Evolutionary conservation across 2,329 filamentous ascomycete genomes (phyloP), one percentile per base, ranked within the genome.

Genomic region (Epichloe bromicola): DNA sequence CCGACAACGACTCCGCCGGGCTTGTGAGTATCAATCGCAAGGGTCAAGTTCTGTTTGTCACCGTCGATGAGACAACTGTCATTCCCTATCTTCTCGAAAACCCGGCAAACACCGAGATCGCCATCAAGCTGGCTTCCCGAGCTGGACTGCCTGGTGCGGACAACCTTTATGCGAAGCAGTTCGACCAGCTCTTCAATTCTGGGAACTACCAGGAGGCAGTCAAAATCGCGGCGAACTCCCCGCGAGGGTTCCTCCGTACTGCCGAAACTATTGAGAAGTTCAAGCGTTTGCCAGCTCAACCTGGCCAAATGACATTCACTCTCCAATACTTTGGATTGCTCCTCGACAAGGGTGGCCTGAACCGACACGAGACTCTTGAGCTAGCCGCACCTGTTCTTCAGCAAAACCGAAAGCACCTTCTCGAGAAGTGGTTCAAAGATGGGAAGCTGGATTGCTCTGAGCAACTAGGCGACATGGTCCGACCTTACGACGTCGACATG

Each of bases 271-370:
- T 98, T 65, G 90, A 96, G 70, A 84, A 86, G 60, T 94, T 98
- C 74, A 97, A 97, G 79, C 81, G 80, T 51, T 76, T 94, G 15
- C 88, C 88, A 14, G 79, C 83, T 55, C 81, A 86, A 59, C 83
- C 83, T 36, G 88, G 88, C 43, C 86, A 94, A 66, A 88, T 98
- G 71, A 95, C 93, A 1, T 83, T 88, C 59, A 95, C 96, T 53
- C 76, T 98, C 49, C 93, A 97, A 66, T 98, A 98, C 71, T 98
- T 98, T 60, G 93, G 93, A 55, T 89, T 96, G 80, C 77, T 98
- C 42, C 78, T 98, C 36, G 94, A 98, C 67, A 96, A 98, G 78
- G 91, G 93, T 53, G 80, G 80, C 30, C 74, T 98, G 44, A 98
- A 98, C 72, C 83, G 85, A 65, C 86, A 95, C 58, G 93, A 98